Percentiles rank a stretch among this genome's conserved stretches.
Conservation (phyloP, 495 filamentous ascomycete genomes). For the Lasiosphaeria ovina region DNA sequence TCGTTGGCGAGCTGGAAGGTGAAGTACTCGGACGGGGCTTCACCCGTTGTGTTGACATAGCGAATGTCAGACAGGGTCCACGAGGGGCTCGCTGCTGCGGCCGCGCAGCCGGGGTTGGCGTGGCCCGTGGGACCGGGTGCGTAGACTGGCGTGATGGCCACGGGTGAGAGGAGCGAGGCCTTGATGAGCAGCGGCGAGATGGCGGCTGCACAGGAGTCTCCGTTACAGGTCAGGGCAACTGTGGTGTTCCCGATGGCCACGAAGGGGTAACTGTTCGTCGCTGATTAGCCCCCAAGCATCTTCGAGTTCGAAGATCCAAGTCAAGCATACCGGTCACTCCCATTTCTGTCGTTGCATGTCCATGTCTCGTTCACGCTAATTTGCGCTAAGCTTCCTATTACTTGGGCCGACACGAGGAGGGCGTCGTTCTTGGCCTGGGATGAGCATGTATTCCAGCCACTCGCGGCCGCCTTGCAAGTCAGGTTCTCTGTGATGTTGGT, state of each 20-base stretch:
- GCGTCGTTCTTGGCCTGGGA: background rate
- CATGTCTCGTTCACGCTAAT: too few relatives aligned
- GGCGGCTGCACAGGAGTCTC: slow-evolving; percentile 8
- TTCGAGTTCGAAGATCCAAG: background rate
- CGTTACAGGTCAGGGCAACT: slow-evolving; percentile 9
- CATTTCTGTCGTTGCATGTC: background rate
- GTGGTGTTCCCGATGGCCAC: slow-evolving; percentile 18
- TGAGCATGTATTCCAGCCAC: slow-evolving; percentile 7
- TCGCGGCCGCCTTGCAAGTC: slow-evolving; percentile 4
- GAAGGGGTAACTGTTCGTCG: slow-evolving; percentile 11
- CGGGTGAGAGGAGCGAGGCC: slow-evolving; percentile 16
- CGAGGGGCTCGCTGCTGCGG: slow-evolving; percentile 10
- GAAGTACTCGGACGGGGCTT: too few relatives aligned
- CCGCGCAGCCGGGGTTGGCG: slow-evolving; percentile 13
- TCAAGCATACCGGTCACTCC: too few relatives aligned
- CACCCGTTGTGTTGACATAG: slow-evolving; percentile 18
- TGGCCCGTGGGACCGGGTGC: slow-evolving; percentile 19
- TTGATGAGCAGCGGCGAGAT: slow-evolving; percentile 19
- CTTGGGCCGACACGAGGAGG: background rate
- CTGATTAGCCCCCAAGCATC: background rate
- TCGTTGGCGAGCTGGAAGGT: too few relatives aligned
- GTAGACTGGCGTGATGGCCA: slow-evolving; percentile 22
- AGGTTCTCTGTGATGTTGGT: slow-evolving; percentile 23
- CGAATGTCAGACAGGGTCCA: slow-evolving; percentile 18
- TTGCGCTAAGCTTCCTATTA: too few relatives aligned